Base-by-base conservation (phyloP, 805 yeast genomes). In the Metschnikowia cubensis region DNA sequence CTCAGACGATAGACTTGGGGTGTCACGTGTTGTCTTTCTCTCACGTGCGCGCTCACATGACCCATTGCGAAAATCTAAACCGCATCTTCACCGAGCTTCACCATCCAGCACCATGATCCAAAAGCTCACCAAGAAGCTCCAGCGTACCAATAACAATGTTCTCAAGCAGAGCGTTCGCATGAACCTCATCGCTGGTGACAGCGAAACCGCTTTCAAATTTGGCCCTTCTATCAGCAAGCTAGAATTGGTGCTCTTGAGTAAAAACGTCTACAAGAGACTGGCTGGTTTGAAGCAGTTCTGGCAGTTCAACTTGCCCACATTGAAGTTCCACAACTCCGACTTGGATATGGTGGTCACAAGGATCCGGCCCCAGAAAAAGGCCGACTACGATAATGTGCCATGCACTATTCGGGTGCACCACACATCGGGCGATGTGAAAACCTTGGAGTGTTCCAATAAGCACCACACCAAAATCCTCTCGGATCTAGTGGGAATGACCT, bases 261-360 rank as follows among this genome's bases (percentile, higher is more conserved):
- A 81, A 56, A 70, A 64, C 53, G 53, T 55, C 35, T 62, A 61
- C 48, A 64, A 63, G 37, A 85, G 87, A 1, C 83, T 84, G 58
- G 74, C 77, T 69, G 91, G 91, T 1, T 79, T 87, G 49, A 81
- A 84, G 59, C 78, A 79, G 56, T 88, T 90, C 68, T 87, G 95
- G 94, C 81, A 80, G 58, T 70, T 74, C 46, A 79, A 82, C 67
- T 71, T 90, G 50, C 95, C 94, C 22, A 82, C 90, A 6, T 74
- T 90, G 54, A 84, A 82, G 64, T 90, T 87, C 66, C 91, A 89
- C 70, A 90, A 90, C 66, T 91, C 92, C n/a, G 70, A 72, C 40
- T 61, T 87, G 25, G 77, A 81, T 21, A 81, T 89, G 49, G 74
- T 76, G 21, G 84, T 89, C 34, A 70, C 77, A 13, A 74, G 90